Evolutionary conservation across 2,329 filamentous ascomycete species (phyloP), one percentile per base, ranked within the genome.

Genomic region (Xylaria arbuscula): DNA sequence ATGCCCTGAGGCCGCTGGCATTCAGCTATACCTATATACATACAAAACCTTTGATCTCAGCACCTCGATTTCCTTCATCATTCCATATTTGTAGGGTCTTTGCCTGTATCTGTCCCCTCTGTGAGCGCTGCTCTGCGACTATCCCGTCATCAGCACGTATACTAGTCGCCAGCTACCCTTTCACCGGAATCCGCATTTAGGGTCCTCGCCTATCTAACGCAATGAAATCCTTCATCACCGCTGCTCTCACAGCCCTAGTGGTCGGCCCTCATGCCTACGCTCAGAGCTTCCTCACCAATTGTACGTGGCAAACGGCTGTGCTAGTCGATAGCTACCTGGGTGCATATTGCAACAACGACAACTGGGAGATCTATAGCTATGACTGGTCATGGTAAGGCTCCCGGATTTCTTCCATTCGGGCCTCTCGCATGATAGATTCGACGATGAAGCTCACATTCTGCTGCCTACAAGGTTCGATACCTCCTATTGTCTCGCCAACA

Each of bases 341-440:
- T 38, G 75, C 81, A 72, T 82, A 81, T 71, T 83, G 81, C 75
- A 78, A 80, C 66, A 80, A 81, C 59, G 70, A 80, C 51, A 70
- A 81, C 69, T 76, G 73, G 68, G 74, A 68, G 1, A 50, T 74
- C 6, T 82, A 75, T 64, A 77, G 74, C 24, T 83, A 81, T 72
- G 80, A 81, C 61, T 83, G 81, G 79, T 78, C 80, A 13, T 81
- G 78, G 81, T 81, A 72, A 70, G 73, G 13, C 38, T 11, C 15
- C 10, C 34, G 11, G 28, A 42, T 8, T 13, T n/a, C 13, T 4
- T 17, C 11, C 48, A 22, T 38, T 38, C 10, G 10, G 4, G 2
- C 34, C 15, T 22, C 42, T 38, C 17, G 47, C 38, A 13, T 36
- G 17, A 6, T 60, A 15, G 1, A 0, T 9, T 28, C 3, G 8